Evolutionary conservation across 2,329 filamentous ascomycete genomes (phyloP).

Genomic region (Pseudogymnoascus verrucosus): DNA sequence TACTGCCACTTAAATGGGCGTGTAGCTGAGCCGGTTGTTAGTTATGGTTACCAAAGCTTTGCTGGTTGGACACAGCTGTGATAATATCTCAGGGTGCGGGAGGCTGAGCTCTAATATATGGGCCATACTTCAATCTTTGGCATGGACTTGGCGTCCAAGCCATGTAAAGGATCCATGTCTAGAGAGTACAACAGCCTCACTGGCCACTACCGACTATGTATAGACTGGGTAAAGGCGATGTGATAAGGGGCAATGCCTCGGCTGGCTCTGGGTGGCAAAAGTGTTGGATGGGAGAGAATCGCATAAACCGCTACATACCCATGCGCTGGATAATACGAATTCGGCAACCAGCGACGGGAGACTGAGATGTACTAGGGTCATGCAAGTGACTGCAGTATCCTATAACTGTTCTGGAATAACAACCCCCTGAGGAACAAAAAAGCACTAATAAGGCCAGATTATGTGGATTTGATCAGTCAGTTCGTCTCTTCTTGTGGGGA

Average conservation of each 20-base stretch:
- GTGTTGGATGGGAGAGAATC: neutral
- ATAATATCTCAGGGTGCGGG: neutral
- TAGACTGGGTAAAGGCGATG: neutral
- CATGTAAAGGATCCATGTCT: neutral
- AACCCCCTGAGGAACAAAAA: neutral
- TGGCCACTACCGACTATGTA: conserved; percentile 6
- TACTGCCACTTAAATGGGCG: conserved; percentile 72
- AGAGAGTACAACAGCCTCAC: neutral
- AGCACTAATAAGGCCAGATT: neutral
- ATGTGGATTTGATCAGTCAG: neutral
- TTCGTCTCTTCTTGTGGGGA: neutral
- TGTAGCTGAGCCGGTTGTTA: conserved; percentile 50
- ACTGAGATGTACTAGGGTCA: neutral
- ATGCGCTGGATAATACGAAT: conserved; percentile 1
- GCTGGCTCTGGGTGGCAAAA: neutral
- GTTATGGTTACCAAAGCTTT: conserved; percentile 14
- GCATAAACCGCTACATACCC: neutral
- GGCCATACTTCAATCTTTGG: conserved; percentile 47
- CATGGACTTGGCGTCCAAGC: conserved; percentile 35
- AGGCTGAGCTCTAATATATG: neutral
- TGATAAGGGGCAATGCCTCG: neutral
- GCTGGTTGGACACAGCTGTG: neutral
- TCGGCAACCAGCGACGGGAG: neutral
- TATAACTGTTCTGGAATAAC: conserved; percentile 3
- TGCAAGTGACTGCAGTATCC: neutral